Evolutionary conservation across 352 stramenopile species (phyloP).

Genomic region (Phytophthora hibernalis): DNA sequence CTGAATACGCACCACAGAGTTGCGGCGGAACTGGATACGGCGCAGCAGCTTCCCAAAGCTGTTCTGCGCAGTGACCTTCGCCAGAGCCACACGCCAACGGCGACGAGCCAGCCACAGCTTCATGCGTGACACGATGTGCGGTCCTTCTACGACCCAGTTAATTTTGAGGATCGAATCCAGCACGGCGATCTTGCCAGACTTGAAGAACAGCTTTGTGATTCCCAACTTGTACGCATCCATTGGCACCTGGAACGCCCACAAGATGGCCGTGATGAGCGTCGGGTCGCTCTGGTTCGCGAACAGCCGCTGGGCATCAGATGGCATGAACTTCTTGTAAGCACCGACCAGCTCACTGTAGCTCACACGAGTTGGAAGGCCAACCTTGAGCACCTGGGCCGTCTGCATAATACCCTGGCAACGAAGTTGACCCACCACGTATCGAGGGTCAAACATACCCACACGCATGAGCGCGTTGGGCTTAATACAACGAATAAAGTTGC

Average conservation of each 20-base stretch:
- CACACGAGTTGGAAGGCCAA: slow-evolving; percentile 90
- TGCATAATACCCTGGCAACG: slow-evolving; percentile 90
- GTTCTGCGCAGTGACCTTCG: slow-evolving; percentile 83
- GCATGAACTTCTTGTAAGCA: slow-evolving; percentile 85
- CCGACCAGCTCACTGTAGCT: slow-evolving; percentile 90
- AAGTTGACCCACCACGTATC: slow-evolving; percentile 90
- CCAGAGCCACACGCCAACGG: slow-evolving; percentile 82
- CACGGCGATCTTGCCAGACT: slow-evolving; percentile 90
- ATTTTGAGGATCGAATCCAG: slow-evolving; percentile 90
- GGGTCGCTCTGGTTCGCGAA: slow-evolving; percentile 85
- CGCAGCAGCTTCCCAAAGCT: slow-evolving; percentile 67
- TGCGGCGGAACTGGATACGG: slow-evolving; percentile 64
- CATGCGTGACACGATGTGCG: slow-evolving; percentile 84
- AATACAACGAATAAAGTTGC: slow-evolving; percentile 93
- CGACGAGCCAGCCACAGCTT: slow-evolving; percentile 86
- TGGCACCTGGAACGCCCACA: slow-evolving; percentile 91
- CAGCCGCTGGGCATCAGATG: slow-evolving; percentile 71
- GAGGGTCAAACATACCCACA: slow-evolving; percentile 82
- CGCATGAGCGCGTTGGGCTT: slow-evolving; percentile 91
- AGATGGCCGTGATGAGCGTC: slow-evolving; percentile 87
- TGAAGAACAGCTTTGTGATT: slow-evolving; percentile 92
- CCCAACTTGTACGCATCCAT: slow-evolving; percentile 88
- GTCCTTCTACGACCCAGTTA: slow-evolving; percentile 88
- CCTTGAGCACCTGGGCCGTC: slow-evolving; percentile 91
- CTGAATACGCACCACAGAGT: slow-evolving; percentile 70